Percentiles rank a stretch among this genome's conserved stretches.
These are phyloP conservation scores for Heliamphora exappendiculata DNA, from an alignment of 148 eudicot species.

Conservation along the genomic window DNA sequence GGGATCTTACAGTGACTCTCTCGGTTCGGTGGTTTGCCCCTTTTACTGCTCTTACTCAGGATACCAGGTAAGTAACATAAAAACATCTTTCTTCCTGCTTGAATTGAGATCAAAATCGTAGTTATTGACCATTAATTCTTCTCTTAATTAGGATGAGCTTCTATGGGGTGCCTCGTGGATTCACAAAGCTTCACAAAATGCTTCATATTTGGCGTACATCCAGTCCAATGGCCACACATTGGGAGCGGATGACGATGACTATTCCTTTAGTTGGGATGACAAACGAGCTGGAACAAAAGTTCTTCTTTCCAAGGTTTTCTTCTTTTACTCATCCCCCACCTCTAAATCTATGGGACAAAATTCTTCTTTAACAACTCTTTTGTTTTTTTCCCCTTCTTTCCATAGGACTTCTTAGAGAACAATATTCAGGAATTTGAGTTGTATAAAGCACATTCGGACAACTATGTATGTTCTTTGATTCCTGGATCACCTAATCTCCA, in stretches of 20 bases:
- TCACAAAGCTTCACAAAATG: conserved; percentile 65
- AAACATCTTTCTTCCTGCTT: not conserved
- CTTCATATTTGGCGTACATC: conserved; percentile 60
- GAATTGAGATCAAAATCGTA: no score
- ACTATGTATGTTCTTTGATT: conserved; percentile 65
- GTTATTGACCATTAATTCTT: no score
- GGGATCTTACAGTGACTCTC: conserved; percentile 67
- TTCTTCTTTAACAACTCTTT: no score
- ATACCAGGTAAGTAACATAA: conserved; percentile 39
- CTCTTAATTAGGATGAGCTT: conserved; percentile 48
- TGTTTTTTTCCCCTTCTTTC: not conserved
- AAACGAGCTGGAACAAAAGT: conserved; percentile 84
- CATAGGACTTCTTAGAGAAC: not conserved
- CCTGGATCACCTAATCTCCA: conserved; percentile 65
- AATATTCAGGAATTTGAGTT: conserved; percentile 50
- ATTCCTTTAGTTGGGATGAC: conserved; percentile 86
- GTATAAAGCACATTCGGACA: conserved; percentile 69
- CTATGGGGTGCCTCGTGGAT: conserved; percentile 92
- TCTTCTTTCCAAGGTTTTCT: conserved; percentile 61
- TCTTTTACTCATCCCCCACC: not conserved
- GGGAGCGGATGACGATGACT: conserved; percentile 67
- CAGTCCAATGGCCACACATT: conserved; percentile 62
- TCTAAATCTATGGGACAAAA: no score
- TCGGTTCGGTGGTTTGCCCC: conserved; percentile 56
- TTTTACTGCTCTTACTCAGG: conserved; percentile 65